Base-by-base conservation (phyloP, 176 grass and related monocot genomes). In the Elaeis guineensis region DNA sequence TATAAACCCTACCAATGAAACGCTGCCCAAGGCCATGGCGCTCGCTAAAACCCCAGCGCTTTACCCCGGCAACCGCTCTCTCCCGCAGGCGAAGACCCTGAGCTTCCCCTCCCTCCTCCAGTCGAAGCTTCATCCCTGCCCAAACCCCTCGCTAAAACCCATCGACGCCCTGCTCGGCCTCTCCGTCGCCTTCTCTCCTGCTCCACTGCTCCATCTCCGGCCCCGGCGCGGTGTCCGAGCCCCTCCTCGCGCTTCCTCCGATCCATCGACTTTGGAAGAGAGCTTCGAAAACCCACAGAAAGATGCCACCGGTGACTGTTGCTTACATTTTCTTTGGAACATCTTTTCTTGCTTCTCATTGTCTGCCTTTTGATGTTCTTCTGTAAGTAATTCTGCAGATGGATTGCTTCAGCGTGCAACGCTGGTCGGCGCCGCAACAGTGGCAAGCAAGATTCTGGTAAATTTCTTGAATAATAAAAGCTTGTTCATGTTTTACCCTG, bases 391-490 rank as follows among this genome's bases (percentile, higher is more conserved):
- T 25, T 16, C 16, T 61, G 58, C 58, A 61, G 58, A 61, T 61
- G 23, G 58, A 61, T 32, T 61, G 25, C 26, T 61, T n/a, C 58
- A 26, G 16, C 22, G 58, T 3, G 58, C 58, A 23, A 61, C 23
- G 5, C 16, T 61, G 5, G 58, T 61, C 17, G 58, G 58, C 29
- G 15, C 58, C 8, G 58, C 26, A n/a, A 61, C 58, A 7, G 26
- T 61, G 58, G 58, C 58, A 35, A 61, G 58, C 58, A 61, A 61
- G 26, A 61, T 61, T 35, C 58, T 61, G 58, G 58, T 61, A n/a
- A 18, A 17, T 32, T 8, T 61, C 25, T 17, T n/a, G 17, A 61
- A 8, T 0, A 8, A 25, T 35, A 17, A 35, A 35, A 19, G 15
- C 17, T 61, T 23, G 0, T 44, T 44, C 9, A 44, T 59, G 4